These are phyloP conservation scores for Pythium aphanidermatum DNA, from an alignment of 352 stramenopile genomes.

Conservation along the genomic window DNA sequence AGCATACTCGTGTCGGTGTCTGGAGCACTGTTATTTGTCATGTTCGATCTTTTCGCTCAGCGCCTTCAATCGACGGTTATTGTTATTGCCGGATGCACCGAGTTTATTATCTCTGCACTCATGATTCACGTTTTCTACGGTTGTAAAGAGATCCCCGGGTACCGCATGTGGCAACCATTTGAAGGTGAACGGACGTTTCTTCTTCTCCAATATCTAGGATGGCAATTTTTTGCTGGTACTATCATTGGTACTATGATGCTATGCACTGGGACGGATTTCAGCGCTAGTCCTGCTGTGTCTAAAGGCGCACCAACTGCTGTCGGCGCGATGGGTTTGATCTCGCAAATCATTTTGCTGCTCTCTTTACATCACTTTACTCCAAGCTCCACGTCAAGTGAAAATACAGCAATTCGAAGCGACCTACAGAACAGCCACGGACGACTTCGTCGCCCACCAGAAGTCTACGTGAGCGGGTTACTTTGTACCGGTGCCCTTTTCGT, in stretches of 20 bases:
- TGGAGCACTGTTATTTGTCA: slow-evolving; percentile 33
- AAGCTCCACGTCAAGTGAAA: neutral
- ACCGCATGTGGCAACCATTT: slow-evolving; percentile 49
- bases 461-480: slow-evolving; percentile 30
- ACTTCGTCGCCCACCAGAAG: slow-evolving; percentile 18
- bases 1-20: slow-evolving; percentile 43
- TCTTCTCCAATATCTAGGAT: slow-evolving; percentile 55
- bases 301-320: slow-evolving; percentile 27
- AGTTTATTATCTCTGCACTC: slow-evolving; percentile 36
- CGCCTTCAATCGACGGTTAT: slow-evolving; percentile 28
- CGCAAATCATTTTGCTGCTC: slow-evolving; percentile 38
- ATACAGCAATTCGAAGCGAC: too few species aligned
- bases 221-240: slow-evolving; percentile 47
- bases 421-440: too few species aligned
- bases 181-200: slow-evolving; percentile 44
- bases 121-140: slow-evolving; percentile 52
- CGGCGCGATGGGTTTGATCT: slow-evolving; percentile 38
- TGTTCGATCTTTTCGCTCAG: slow-evolving; percentile 32
- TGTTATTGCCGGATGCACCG: slow-evolving; percentile 23
- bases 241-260: slow-evolving; percentile 33
- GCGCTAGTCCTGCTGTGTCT: slow-evolving; percentile 3
- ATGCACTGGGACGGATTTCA: slow-evolving; percentile 19
- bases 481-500: slow-evolving; percentile 22
- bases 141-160: slow-evolving; percentile 38
- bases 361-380: slow-evolving; percentile 41